phyloP scores from a whole-genome alignment of 2,329 filamentous ascomycete species.

The Cladophialophora yegresii region DNA sequence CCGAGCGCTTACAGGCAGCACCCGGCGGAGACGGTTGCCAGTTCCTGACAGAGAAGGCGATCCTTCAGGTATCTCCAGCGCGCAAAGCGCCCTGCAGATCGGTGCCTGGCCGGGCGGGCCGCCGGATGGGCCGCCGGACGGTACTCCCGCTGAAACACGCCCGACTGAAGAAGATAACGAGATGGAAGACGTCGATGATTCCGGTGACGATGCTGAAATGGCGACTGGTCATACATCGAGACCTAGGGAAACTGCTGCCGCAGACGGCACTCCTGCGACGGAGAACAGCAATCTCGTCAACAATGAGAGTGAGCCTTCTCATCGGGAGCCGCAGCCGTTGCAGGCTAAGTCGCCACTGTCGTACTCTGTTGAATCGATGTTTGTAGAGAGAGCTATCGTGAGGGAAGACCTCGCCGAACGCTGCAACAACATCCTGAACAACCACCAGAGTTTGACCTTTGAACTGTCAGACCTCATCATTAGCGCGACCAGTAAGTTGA shows the following conservation, averaged over 20 bases:
- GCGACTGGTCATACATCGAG: not conserved
- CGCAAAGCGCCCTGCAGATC: conserved; percentile 13
- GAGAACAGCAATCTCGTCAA: conserved; percentile 32
- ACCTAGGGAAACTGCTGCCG: not conserved
- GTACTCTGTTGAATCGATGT: conserved; percentile 70
- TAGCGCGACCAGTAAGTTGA: conserved; percentile 66
- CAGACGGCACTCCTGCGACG: conserved; percentile 26
- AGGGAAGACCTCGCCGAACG: conserved; percentile 80
- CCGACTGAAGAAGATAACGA: conserved; percentile 26
- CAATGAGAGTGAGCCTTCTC: conserved; percentile 15
- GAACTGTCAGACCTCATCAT: conserved; percentile 86
- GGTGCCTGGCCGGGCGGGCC: conserved; percentile 14
- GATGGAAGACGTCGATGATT: conserved; percentile 21
- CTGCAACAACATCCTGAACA: conserved; percentile 84
- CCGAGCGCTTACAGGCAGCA: conserved; percentile 59
- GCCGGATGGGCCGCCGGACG: conserved; percentile 13
- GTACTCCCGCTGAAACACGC: conserved; percentile 13
- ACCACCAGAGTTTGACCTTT: conserved; percentile 84
- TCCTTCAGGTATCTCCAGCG: conserved; percentile 16
- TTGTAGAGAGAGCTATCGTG: conserved; percentile 71
- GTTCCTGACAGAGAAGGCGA: conserved; percentile 50
- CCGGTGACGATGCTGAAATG: not conserved
- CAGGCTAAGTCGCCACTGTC: conserved; percentile 6
- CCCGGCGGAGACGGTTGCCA: conserved; percentile 64
- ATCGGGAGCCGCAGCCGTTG: not conserved